Conservation (phyloP, 441 rosid species). For the Melastoma candidum region DNA sequence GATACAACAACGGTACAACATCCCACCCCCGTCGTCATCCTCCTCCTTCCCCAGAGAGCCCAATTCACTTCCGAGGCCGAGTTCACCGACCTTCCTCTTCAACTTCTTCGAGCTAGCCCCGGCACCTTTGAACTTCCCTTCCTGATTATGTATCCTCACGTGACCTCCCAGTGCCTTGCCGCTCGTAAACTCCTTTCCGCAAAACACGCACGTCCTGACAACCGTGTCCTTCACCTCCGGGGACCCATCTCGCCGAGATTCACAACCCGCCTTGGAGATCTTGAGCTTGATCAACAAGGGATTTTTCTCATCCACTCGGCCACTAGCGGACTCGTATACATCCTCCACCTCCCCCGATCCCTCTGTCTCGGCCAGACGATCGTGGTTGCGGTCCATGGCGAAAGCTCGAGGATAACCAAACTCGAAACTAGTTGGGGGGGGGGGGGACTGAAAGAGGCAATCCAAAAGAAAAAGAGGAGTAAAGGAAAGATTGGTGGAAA, state of each 20-base stretch:
- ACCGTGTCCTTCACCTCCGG: slow-evolving; percentile 1
- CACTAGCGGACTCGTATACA: too few species aligned
- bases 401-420: too few species aligned
- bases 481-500: too few species aligned
- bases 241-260: not conserved
- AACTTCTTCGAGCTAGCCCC: not conserved
- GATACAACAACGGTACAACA: slow-evolving; percentile 3
- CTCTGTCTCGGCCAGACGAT: too few species aligned
- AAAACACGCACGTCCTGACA: slow-evolving; percentile 8
- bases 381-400: too few species aligned
- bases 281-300: slow-evolving; percentile 12
- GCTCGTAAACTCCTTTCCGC: slow-evolving; percentile 11
- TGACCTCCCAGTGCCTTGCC: slow-evolving; percentile 21
- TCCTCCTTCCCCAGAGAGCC: too few species aligned
- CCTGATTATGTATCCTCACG: slow-evolving; percentile 15
- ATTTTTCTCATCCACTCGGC: not conserved
- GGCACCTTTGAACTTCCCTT: not conserved
- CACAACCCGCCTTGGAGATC: not conserved
- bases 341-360: too few species aligned
- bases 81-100: slow-evolving; percentile 2
- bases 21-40: too few species aligned
- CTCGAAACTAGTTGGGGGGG: too few species aligned
- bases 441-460: too few species aligned
- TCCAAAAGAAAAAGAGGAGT: too few species aligned
- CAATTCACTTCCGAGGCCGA: not conserved